Base-by-base conservation (phyloP, 164 flowering plant genomes). In the Magnolia officinalis region DNA sequence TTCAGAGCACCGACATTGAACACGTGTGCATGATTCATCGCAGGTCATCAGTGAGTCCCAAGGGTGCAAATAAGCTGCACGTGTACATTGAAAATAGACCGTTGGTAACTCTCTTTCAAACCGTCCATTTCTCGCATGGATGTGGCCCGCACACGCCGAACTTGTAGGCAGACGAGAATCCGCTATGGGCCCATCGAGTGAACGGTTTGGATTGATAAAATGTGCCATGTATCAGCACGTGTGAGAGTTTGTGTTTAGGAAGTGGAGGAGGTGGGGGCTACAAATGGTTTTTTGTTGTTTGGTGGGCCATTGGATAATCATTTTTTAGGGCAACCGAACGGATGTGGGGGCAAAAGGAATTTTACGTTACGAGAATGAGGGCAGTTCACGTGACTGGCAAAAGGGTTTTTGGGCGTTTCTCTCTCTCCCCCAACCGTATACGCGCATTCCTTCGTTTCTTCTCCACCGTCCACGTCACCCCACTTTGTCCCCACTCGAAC, bases 361-460 rank as follows among this genome's bases (percentile, higher is more conserved):
- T 74, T 74, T 65, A 64, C 76, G 76, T 74, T 74, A 74, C 61
- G 13, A 11, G 61, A 11, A 11, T 55, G 61, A 50, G 63, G 37
- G 63, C 23, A 58, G n/a, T 74, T 50, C 76, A 74, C 63, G 71
- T 74, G 71, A 74, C 70, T 26, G 19, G 67, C 49, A 31, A 4
- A n/a, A 20, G 21, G 51, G 20, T 24, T 37, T 14, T 63, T 63
- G 7, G 67, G 51, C 68, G 29, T 63, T 73, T 37, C 31, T 6
- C n/a, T 52, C 26, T 20, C 45, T 3, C 6, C 18, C 18, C 11
- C 61, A 55, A 55, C 61, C 16, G 61, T 8, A 55, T 55, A 16
- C 61, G 61, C 16, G 61, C 61, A 2, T 24, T 58, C 74, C 58
- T 72, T 73, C 31, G 58, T 73, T 73, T 73, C 75, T 13, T 61